These are phyloP conservation scores for Friedmanniomyces simplex DNA, from an alignment of 495 filamentous ascomycete genomes.

Conservation along the genomic window DNA sequence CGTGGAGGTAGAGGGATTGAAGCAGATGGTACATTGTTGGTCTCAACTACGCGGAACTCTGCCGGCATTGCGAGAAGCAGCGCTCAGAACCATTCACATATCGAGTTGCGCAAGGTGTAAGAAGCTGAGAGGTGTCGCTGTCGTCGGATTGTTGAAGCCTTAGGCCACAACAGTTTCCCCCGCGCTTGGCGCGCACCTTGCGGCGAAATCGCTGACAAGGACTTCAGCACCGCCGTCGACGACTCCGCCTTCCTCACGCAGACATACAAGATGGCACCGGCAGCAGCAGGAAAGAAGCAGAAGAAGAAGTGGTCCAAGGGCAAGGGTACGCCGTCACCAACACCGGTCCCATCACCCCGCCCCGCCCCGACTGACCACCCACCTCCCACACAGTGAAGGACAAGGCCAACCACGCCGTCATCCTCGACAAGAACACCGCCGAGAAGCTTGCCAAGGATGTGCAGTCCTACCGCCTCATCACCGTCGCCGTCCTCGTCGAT, in stretches of 20 bases:
- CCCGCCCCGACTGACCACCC: conserved; percentile 7
- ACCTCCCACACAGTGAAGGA: conserved; percentile 77
- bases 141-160: background rate
- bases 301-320: conserved; percentile 99
- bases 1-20: conserved; percentile 86
- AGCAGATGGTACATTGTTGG: conserved; percentile 83
- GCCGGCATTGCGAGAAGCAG: too few species aligned
- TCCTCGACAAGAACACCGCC: conserved; percentile 58
- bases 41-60: too few species aligned
- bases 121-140: too few species aligned
- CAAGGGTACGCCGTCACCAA: conserved; percentile 57
- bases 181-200: conserved; percentile 6
- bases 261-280: conserved; percentile 19
- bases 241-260: background rate
- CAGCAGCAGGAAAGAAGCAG: conserved; percentile 83
- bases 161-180: background rate
- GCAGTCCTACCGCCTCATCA: conserved; percentile 99
- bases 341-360: conserved; percentile 8
- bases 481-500: conserved; percentile 95
- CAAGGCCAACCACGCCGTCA: conserved; percentile 95
- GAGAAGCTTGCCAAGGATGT: conserved; percentile 95
- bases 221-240: background rate
- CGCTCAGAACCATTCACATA: too few species aligned
- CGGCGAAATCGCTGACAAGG: background rate
- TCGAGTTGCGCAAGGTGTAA: too few species aligned